Conservation (phyloP, 2,329 filamentous ascomycete genomes). For the Penicillium brasilianum region DNA sequence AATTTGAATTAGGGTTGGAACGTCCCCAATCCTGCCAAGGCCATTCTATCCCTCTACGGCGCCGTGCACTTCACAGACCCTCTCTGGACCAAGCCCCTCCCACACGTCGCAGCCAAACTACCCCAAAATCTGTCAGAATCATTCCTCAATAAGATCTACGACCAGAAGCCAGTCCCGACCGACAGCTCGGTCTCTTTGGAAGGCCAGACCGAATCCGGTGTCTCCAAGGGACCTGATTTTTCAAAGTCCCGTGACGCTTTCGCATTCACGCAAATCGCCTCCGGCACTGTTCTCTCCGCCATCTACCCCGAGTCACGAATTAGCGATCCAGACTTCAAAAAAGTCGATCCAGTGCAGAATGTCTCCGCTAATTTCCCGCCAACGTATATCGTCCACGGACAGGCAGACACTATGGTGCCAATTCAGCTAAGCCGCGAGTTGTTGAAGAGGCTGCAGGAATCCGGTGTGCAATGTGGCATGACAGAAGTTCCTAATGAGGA, state of each 20-base stretch:
- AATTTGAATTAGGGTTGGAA: slow-evolving; percentile 42
- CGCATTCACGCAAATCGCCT: slow-evolving; percentile 50
- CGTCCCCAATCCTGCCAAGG: slow-evolving; percentile 41
- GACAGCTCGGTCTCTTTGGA: slow-evolving; percentile 49
- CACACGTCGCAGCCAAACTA: slow-evolving; percentile 36
- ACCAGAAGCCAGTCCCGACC: slow-evolving; percentile 45
- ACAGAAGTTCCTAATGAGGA: slow-evolving; percentile 48
- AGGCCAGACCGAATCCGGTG: slow-evolving; percentile 38
- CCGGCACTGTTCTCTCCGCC: slow-evolving; percentile 44
- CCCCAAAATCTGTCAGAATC: slow-evolving; percentile 31
- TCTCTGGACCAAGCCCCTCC: slow-evolving; percentile 45
- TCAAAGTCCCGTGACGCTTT: slow-evolving; percentile 46
- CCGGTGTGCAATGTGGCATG: slow-evolving; percentile 44
- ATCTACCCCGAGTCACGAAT: slow-evolving; percentile 34
- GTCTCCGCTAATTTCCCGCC: slow-evolving; percentile 41
- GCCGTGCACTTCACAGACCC: slow-evolving; percentile 46
- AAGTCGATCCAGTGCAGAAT: slow-evolving; percentile 43
- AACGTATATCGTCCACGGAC: slow-evolving; percentile 52
- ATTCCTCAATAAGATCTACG: slow-evolving; percentile 46
- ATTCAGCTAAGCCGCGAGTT: slow-evolving; percentile 43
- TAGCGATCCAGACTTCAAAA: slow-evolving; percentile 26
- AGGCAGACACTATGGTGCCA: slow-evolving; percentile 48
- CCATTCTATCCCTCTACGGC: slow-evolving; percentile 52
- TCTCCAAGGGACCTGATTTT: slow-evolving; percentile 42
- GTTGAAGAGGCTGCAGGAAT: slow-evolving; percentile 30